Conservation (phyloP, 1,284 basidiomycete genomes). For the Rhodotorula sp. region DNA sequence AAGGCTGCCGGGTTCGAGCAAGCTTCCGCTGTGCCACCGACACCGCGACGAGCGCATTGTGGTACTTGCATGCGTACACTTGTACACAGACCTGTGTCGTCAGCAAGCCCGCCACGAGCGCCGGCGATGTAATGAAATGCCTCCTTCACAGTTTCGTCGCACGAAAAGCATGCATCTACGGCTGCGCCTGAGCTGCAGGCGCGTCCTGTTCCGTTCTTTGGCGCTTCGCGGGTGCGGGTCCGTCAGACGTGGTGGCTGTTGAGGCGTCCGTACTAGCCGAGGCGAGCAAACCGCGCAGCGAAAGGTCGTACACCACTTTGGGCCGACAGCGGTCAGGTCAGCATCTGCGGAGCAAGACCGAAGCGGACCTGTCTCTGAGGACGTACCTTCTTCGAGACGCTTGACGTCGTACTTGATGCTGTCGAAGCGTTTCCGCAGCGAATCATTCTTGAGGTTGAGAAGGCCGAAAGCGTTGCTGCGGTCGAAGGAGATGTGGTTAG, state of each 20-base stretch:
- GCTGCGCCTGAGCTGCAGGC: neutral
- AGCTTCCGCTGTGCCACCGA: no score
- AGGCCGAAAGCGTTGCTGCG: constrained; percentile 63
- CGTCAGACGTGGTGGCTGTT: neutral
- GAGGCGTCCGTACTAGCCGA: neutral
- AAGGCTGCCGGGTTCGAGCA: no score
- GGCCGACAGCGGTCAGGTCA: neutral
- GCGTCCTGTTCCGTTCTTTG: neutral
- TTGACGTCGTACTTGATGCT: constrained; percentile 68
- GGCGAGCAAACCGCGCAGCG: constrained; percentile 62
- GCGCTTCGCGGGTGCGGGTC: neutral
- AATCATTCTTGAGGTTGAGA: constrained; percentile 87
- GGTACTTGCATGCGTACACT: no score
- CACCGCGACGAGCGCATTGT: no score
- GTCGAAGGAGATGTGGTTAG: neutral
- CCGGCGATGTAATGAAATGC: no score
- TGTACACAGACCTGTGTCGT: no score
- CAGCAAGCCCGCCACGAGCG: no score
- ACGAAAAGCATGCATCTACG: neutral
- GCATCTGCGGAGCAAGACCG: neutral
- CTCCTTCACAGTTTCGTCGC: no score
- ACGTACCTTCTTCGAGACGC: constrained; percentile 79
- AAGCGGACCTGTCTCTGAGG: neutral
- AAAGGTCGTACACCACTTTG: constrained; percentile 79
- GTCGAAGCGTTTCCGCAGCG: constrained; percentile 69